Conservation (phyloP, 148 eudicot species). For the Vaccinium myrtillus region DNA sequence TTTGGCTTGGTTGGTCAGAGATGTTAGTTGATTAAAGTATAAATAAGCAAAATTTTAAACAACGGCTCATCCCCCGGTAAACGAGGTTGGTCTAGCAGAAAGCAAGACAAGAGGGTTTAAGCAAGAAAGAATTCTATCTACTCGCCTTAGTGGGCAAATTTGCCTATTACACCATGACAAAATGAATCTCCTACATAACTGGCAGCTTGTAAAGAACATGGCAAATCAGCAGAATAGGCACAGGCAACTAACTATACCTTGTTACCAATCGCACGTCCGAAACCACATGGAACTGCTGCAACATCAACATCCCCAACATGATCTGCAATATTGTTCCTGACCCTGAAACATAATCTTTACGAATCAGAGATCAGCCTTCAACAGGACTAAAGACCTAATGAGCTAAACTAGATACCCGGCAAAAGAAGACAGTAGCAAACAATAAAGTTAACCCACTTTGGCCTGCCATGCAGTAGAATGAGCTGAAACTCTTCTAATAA, state of each 20-base stretch:
- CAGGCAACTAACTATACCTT: conserved; percentile 52
- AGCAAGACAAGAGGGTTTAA: too few relatives aligned
- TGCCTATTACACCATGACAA: too few relatives aligned
- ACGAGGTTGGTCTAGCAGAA: too few relatives aligned
- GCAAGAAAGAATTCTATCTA: too few relatives aligned
- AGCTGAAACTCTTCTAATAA: not conserved
- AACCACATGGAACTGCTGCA: conserved; percentile 97
- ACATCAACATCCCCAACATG: conserved; percentile 85
- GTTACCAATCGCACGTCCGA: conserved; percentile 92
- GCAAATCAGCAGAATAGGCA: conserved; percentile 9
- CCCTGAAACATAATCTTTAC: conserved; percentile 50
- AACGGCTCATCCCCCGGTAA: not conserved
- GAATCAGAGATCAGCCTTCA: conserved; percentile 9
- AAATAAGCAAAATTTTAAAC: not conserved
- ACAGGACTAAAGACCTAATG: not conserved
- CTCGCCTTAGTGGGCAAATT: too few relatives aligned
- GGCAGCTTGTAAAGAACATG: not conserved
- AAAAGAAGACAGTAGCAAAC: not conserved
- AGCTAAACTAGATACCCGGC: not conserved
- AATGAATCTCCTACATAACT: not conserved
- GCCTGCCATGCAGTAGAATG: conserved; percentile 7
- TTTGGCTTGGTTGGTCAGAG: not conserved
- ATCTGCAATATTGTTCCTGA: conserved; percentile 55
- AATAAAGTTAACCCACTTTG: not conserved
- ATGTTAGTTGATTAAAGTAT: not conserved